Percentiles rank a stretch among this genome's conserved stretches.
Evolutionary conservation across 2,329 filamentous ascomycete genomes (phyloP).

Genomic region (Xylariomycetidae sp.): DNA sequence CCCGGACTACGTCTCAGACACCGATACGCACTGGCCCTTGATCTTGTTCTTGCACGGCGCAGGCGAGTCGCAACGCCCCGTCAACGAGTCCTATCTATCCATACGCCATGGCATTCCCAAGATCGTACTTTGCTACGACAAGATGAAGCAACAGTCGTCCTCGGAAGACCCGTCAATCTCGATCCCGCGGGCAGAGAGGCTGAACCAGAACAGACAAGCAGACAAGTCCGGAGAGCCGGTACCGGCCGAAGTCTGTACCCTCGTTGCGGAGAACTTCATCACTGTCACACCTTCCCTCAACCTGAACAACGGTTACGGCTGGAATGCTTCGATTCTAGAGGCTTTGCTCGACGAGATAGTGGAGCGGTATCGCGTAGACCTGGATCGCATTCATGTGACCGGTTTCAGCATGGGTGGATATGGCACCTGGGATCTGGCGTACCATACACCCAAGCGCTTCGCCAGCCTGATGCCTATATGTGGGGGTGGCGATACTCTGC

Average conservation of each 20-base stretch:
- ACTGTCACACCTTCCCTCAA: conserved; percentile 3
- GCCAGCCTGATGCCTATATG: no score
- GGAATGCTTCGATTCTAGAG: conserved; percentile 3
- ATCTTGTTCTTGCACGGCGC: conserved; percentile 2
- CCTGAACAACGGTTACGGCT: conserved; percentile 9
- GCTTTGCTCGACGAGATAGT: conserved; percentile 3
- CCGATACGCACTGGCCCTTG: conserved; percentile 1
- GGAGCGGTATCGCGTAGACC: conserved; percentile 1
- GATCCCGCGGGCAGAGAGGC: conserved; percentile 3
- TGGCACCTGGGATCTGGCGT: conserved; percentile 2
- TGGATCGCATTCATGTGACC: conserved; percentile 1
- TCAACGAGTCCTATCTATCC: conserved; percentile 1
- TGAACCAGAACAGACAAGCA: background rate
- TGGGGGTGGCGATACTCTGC: no score
- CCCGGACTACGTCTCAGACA: conserved; percentile 1
- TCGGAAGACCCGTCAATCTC: background rate
- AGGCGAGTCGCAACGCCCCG: conserved; percentile 1
- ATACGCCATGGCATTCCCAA: conserved; percentile 3
- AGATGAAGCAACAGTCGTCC: conserved; percentile 1
- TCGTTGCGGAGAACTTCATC: conserved; percentile 3
- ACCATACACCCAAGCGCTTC: no score
- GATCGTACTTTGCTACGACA: conserved; percentile 2
- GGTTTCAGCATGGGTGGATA: conserved; percentile 4
- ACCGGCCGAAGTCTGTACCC: background rate
- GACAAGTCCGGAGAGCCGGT: conserved; percentile 1